Evolutionary conservation across 2,329 filamentous ascomycete genomes (phyloP).

Genomic region (Cercospora citrullina): DNA sequence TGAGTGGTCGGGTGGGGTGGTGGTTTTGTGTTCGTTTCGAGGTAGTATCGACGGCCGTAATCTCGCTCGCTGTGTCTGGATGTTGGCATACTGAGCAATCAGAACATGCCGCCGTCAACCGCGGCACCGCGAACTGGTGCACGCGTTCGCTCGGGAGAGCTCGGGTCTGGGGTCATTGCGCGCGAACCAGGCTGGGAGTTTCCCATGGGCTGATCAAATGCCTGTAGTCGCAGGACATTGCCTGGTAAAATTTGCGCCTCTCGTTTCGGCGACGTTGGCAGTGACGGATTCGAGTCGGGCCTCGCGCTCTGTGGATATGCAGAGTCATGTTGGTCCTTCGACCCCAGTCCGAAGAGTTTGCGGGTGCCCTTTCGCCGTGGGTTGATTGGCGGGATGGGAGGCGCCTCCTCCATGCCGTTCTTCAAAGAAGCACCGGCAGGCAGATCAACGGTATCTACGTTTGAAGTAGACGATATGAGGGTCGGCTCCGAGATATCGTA

Average conservation of each 20-base stretch:
- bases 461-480: constrained; percentile 57
- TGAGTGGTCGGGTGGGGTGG: background rate
- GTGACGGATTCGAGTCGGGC: constrained; percentile 20
- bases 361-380: constrained; percentile 54
- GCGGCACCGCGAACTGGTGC: constrained; percentile 13
- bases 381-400: constrained; percentile 61
- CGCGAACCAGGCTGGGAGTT: constrained; percentile 10
- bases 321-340: constrained; percentile 14
- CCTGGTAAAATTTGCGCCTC: constrained; percentile 24
- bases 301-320: constrained; percentile 10
- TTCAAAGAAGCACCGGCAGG: constrained; percentile 56
- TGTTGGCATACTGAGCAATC: constrained; percentile 13
- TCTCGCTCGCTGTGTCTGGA: constrained; percentile 3
- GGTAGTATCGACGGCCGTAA: background rate
- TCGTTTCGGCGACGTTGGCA: constrained; percentile 12
- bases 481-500: constrained; percentile 62
- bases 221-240: constrained; percentile 25
- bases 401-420: constrained; percentile 51
- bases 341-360: constrained; percentile 35
- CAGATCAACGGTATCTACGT: constrained; percentile 59
- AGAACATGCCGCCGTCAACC: constrained; percentile 28
- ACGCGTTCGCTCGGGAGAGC: constrained; percentile 15
- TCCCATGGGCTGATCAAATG: constrained; percentile 14
- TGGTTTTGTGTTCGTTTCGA: background rate
- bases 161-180: constrained; percentile 15